Conservation (phyloP, 352 stramenopile genomes). For the Elongisporangium undulatum region DNA sequence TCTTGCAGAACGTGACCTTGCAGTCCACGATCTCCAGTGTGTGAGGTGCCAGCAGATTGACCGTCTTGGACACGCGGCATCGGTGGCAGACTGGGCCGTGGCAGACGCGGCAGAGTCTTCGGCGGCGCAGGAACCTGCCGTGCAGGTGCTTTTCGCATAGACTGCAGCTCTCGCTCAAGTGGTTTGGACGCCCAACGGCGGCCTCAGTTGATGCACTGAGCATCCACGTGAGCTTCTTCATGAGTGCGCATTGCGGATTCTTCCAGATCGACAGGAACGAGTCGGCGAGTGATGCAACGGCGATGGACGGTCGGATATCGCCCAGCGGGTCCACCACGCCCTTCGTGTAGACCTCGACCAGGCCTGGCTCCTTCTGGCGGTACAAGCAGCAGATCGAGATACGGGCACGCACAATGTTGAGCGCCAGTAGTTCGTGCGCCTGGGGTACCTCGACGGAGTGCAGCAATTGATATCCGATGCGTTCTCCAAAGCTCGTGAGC, state of each 20-base stretch:
- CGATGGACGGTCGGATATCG: constrained; percentile 6
- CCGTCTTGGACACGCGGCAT: constrained; percentile 18
- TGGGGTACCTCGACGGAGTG: constrained; percentile 35
- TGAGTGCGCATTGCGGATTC: constrained; percentile 26
- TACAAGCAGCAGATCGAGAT: constrained; percentile 38
- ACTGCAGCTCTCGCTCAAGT: constrained; percentile 13
- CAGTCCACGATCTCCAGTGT: neutral
- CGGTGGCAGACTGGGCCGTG: constrained; percentile 21
- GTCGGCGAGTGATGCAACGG: neutral
- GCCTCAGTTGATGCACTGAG: constrained; percentile 5
- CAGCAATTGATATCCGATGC: constrained; percentile 32
- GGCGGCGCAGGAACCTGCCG: constrained; percentile 7
- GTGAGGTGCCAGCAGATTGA: constrained; percentile 2
- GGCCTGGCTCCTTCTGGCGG: constrained; percentile 17
- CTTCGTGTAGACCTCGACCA: constrained; percentile 31
- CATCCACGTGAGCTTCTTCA: constrained; percentile 56
- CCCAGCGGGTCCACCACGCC: constrained; percentile 26
- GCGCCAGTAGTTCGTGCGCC: constrained; percentile 22
- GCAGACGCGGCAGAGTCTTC: constrained; percentile 25
- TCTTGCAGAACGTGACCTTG: neutral
- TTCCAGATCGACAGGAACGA: constrained; percentile 7
- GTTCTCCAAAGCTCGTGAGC: constrained; percentile 23
- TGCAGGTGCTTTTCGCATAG: constrained; percentile 17
- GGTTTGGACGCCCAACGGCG: neutral
- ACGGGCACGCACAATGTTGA: constrained; percentile 27